Percentiles rank a stretch among this genome's conserved stretches.
Evolutionary conservation across 805 yeast genomes (phyloP).

Genomic region (Monosporozyma aerobia): DNA sequence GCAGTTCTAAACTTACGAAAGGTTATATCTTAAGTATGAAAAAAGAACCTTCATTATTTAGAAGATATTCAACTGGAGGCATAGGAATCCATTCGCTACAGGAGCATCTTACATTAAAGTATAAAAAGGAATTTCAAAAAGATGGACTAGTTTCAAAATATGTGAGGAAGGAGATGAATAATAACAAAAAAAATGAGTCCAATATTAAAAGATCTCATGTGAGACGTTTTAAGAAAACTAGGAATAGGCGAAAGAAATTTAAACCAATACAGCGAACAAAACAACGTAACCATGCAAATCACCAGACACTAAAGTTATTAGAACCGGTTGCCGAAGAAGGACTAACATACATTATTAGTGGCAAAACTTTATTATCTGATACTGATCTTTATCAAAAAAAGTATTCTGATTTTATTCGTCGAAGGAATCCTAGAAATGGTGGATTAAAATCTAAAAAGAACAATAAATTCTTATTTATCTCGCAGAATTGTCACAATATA

Average conservation of each 20-base stretch:
- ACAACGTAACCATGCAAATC: background rate
- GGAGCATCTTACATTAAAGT: background rate
- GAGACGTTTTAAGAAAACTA: background rate
- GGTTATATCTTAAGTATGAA: too few relatives aligned
- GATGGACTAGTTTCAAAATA: background rate
- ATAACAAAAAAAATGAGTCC: background rate
- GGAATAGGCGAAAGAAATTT: background rate
- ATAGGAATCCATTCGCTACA: background rate
- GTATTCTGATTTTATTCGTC: background rate
- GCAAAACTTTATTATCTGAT: background rate
- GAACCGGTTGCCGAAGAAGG: background rate
- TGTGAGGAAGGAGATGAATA: background rate
- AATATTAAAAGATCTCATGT: background rate
- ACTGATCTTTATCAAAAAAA: background rate
- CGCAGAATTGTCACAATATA: conserved; percentile 44
- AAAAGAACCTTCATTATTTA: background rate
- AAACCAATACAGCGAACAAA: background rate
- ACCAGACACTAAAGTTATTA: background rate
- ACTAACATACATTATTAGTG: background rate
- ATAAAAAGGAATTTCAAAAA: background rate
- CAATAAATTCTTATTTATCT: conserved; percentile 4
- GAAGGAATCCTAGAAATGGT: background rate
- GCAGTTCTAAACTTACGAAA: too few relatives aligned
- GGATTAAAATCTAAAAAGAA: background rate
- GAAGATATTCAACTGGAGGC: background rate